Base-by-base conservation (phyloP, 139 green algal species). In the Closterium sp. region DNA sequence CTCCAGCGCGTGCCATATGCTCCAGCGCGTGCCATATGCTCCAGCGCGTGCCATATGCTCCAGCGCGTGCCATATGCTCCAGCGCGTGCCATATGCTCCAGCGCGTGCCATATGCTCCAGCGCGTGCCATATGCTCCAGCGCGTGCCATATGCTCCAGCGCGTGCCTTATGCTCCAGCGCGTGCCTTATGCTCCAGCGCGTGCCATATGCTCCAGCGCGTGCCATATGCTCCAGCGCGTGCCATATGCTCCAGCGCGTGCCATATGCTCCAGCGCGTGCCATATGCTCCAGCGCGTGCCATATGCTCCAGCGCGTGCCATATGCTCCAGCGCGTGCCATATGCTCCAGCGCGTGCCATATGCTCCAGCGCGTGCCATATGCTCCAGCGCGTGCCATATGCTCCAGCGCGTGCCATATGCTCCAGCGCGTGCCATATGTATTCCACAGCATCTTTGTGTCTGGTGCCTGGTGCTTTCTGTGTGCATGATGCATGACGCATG, bases 131-230 rank as follows among this genome's bases (percentile, higher is more conserved):
- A 94, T 34, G 97, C n/a, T n/a, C n/a, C n/a, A n/a, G 42, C 94
- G 96, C 0, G 96, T 97, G 89, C 96, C 96, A 0, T 95, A 94
- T 34, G 97, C n/a, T n/a, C n/a, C n/a, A n/a, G 42, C 94, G 96
- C 0, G 96, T 97, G 89, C 96, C 96, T 0, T 95, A 94, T 34
- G 97, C n/a, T n/a, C n/a, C n/a, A n/a, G 42, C 94, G 96, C 0
- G 96, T 97, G 89, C 96, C 96, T 0, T 95, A 94, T 34, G 97
- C n/a, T n/a, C n/a, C n/a, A n/a, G n/a, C n/a, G n/a, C n/a, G n/a
- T n/a, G n/a, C 50, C 50, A 73, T 5, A 7, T 98, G 92, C 96
- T 95, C 32, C 90, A 94, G n/a, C n/a, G n/a, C n/a, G n/a, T n/a
- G n/a, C 50, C 50, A 73, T 5, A 7, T 98, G 92, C 96, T 95